Base-by-base conservation (phyloP, 2,329 filamentous ascomycete species). In the Ceratocystiopsis minuta region DNA sequence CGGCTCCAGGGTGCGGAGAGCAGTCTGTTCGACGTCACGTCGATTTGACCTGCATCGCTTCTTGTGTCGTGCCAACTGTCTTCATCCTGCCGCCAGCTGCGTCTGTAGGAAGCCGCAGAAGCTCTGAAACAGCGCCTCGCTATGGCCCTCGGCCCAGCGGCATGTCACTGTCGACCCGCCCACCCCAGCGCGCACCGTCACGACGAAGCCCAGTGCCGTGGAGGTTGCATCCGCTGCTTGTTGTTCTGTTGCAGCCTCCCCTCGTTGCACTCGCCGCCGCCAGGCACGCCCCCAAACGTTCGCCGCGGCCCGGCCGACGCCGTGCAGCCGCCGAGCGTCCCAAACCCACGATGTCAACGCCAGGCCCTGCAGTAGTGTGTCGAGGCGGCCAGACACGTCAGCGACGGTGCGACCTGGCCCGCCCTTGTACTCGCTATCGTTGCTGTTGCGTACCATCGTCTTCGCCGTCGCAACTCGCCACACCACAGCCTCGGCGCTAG, bases 251-350 rank as follows among this genome's bases (percentile, higher is more conserved):
- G n/a, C 3, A 16, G 11, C 36, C 44, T 50, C 47, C 50, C 62
- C 55, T 44, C 56, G 54, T 43, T 55, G 53, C 54, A 62, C 70
- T 51, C 70, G 73, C 40, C 83, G 65, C 34, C 83, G 69, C 56
- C 81, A 86, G 6, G 78, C 70, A 18, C 85, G 64, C 24, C 75
- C 75, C 85, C 85, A 93, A 1, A 88, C 81, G 52, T 86, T 85
- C 43, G 69, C 70, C n/a, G 64, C 62, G 0, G 76, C 68, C 42
- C 75, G 69, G 2, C 81, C 78, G 0, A 75, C 54, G 0, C 83
- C 82, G 14, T 64, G 62, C 3, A 67, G 56, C 1, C 56, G 55
- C 24, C 62, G 55, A 11, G 58, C 54, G 18, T 78, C 62, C 78
- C 80, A 87, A 2, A 56, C 53, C 80, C 80, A 90, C 1, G 58